Percentiles rank a stretch among this genome's conserved stretches.
Evolutionary conservation across 179 eudicot species (phyloP).

Genomic region (Spinacia oleracea): DNA sequence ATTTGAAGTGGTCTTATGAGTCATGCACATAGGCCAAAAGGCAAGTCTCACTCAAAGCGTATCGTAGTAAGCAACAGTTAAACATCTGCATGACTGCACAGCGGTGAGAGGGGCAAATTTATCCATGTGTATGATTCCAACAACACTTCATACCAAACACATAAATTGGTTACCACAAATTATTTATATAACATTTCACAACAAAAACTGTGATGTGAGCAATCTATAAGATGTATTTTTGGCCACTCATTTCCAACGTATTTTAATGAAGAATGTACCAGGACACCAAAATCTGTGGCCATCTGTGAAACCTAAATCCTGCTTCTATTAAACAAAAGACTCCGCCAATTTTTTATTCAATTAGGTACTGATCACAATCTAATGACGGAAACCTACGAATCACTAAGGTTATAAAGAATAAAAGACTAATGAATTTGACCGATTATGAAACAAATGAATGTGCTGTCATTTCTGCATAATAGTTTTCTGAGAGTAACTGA

Average conservation of each 20-base stretch:
- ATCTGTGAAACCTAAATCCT: background rate
- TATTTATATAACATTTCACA: background rate
- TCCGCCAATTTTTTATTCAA: background rate
- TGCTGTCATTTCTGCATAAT: background rate
- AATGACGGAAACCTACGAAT: background rate
- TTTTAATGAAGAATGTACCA: background rate
- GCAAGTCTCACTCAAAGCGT: background rate
- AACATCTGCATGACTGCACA: background rate
- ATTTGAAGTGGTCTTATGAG: background rate
- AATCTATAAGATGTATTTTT: background rate
- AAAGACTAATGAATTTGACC: background rate
- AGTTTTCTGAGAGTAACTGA: background rate
- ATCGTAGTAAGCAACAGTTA: background rate
- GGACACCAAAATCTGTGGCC: background rate
- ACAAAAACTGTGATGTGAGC: conserved; percentile 5
- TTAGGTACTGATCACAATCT: background rate
- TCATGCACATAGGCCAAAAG: background rate
- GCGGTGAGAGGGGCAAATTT: background rate
- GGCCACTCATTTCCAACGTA: background rate
- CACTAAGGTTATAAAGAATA: background rate
- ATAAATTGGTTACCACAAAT: background rate
- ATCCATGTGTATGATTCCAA: background rate
- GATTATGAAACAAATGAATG: background rate
- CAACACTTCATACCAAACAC: conserved; percentile 3
- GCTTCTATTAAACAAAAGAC: background rate